Percentiles rank a stretch among this genome's conserved stretches.
Evolutionary conservation across 805 yeast species (phyloP).

Genomic region (Monosporozyma yasuniensis): DNA sequence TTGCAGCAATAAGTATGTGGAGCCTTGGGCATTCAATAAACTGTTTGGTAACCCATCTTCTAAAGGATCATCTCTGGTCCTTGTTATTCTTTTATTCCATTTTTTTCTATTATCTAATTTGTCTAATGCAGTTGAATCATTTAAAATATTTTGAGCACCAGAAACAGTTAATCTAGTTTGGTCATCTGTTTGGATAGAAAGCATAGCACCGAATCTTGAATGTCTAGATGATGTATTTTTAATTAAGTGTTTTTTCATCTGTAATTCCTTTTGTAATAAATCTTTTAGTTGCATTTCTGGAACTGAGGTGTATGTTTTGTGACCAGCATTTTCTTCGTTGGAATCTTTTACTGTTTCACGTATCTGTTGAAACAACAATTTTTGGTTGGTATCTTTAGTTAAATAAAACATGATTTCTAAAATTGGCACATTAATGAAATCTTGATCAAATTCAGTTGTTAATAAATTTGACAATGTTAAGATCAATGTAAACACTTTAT

Average conservation of each 20-base stretch:
- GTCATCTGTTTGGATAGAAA: conserved; percentile 60
- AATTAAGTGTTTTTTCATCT: conserved; percentile 39
- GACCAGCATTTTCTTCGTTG: background rate
- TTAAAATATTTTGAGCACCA: conserved; percentile 56
- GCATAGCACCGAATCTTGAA: conserved; percentile 81
- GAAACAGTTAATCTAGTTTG: conserved; percentile 54
- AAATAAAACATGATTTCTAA: conserved; percentile 63
- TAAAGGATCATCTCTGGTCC: conserved; percentile 24
- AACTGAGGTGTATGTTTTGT: conserved; percentile 15
- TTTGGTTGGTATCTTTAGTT: conserved; percentile 45
- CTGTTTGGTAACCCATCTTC: conserved; percentile 28
- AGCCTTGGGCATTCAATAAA: conserved; percentile 16
- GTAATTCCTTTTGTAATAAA: conserved; percentile 53
- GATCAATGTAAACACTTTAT: conserved; percentile 64
- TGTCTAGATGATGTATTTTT: conserved; percentile 63
- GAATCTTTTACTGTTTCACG: background rate
- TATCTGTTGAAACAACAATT: conserved; percentile 7
- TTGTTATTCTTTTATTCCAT: conserved; percentile 42
- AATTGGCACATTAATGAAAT: conserved; percentile 50
- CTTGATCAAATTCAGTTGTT: conserved; percentile 52
- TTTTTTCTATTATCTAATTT: conserved; percentile 59
- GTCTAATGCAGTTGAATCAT: conserved; percentile 45
- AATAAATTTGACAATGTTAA: conserved; percentile 62
- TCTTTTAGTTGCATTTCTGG: conserved; percentile 39
- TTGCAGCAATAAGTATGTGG: conserved; percentile 26